Evolutionary conservation across 1,284 basidiomycete genomes (phyloP).

Genomic region (Ganoderma lingzhi): DNA sequence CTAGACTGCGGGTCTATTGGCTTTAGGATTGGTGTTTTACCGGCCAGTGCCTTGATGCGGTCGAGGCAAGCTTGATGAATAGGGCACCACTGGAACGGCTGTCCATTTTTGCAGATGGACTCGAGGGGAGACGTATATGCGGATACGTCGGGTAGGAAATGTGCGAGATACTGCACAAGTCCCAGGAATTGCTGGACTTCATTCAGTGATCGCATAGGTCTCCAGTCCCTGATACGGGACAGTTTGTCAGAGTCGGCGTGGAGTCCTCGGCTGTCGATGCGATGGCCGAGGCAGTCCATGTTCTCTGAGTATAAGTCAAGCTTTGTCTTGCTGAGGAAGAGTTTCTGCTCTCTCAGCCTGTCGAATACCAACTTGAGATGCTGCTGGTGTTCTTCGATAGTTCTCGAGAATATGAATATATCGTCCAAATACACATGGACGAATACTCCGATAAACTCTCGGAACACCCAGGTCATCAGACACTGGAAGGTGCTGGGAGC

Average conservation of each 20-base stretch:
- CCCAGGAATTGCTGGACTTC: constrained; percentile 52
- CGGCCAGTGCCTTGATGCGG: constrained; percentile 43
- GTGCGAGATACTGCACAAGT: constrained; percentile 48
- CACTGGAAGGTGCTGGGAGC: constrained; percentile 44
- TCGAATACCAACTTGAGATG: constrained; percentile 40
- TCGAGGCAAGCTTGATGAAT: constrained; percentile 47
- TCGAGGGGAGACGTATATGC: constrained; percentile 38
- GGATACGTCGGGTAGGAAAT: constrained; percentile 45
- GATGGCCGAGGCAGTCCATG: constrained; percentile 42
- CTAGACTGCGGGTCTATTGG: constrained; percentile 42
- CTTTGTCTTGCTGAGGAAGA: constrained; percentile 39
- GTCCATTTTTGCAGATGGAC: constrained; percentile 26
- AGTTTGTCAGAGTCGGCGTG: constrained; percentile 41
- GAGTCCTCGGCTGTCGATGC: constrained; percentile 41
- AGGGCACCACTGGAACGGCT: constrained; percentile 36
- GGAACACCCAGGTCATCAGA: constrained; percentile 44
- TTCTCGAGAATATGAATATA: constrained; percentile 43
- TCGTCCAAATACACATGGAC: constrained; percentile 46
- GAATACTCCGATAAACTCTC: constrained; percentile 38
- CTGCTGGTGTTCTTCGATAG: constrained; percentile 39
- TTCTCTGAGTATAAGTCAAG: constrained; percentile 34
- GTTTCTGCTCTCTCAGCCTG: constrained; percentile 27
- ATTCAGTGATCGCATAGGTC: constrained; percentile 41
- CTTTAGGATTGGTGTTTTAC: constrained; percentile 41
- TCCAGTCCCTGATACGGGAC: constrained; percentile 32